These are phyloP conservation scores for Nigrospora oryzae DNA, from an alignment of 2,329 filamentous ascomycete species.

Conservation along the genomic window DNA sequence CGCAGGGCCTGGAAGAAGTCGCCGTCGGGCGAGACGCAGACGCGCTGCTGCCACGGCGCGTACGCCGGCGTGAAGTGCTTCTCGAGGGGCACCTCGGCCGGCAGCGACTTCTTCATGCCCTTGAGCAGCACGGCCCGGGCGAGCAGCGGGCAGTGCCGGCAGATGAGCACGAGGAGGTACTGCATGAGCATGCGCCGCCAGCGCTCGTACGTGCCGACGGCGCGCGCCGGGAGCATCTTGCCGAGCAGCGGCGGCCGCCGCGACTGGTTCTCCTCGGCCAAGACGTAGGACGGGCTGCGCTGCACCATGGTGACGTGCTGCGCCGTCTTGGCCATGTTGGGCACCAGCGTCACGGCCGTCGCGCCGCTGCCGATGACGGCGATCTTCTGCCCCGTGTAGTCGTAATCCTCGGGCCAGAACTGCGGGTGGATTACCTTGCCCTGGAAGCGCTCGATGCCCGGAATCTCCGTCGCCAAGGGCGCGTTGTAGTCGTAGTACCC, in stretches of 20 bases:
- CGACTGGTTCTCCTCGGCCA: conserved; percentile 37
- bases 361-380: conserved; percentile 71
- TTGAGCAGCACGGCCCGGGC: conserved; percentile 33
- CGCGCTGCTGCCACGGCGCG: conserved; percentile 58
- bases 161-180: conserved; percentile 23
- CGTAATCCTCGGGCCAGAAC: conserved; percentile 63
- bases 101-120: conserved; percentile 25
- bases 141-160: conserved; percentile 35
- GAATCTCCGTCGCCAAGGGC: conserved; percentile 44
- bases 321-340: conserved; percentile 57
- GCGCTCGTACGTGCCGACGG: conserved; percentile 4
- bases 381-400: conserved; percentile 59
- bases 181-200: not conserved
- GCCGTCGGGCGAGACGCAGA: conserved; percentile 47
- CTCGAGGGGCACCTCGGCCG: conserved; percentile 34
- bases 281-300: conserved; percentile 64
- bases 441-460: conserved; percentile 50
- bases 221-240: conserved; percentile 2
- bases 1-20: conserved; percentile 36
- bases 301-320: conserved; percentile 70
- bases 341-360: conserved; percentile 71
- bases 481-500: conserved; percentile 60
- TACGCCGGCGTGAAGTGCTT: conserved; percentile 48
- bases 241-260: not conserved
- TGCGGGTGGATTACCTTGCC: conserved; percentile 57